These are phyloP conservation scores for Lepidopterella palustris DNA, from an alignment of 495 filamentous ascomycete species.

Conservation along the genomic window DNA sequence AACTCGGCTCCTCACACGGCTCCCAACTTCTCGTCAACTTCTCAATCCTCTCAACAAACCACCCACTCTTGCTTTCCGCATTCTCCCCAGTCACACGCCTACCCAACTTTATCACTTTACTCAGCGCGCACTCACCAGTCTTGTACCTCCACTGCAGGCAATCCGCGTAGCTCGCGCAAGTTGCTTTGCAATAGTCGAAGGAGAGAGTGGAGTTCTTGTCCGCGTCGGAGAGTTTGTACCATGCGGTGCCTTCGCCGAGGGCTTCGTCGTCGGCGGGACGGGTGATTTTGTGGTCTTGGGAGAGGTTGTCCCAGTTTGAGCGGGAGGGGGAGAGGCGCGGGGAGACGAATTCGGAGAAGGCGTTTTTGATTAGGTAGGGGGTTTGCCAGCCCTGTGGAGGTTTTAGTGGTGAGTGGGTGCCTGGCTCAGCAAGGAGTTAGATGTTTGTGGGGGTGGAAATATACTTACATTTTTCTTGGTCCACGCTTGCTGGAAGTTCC, in stretches of 20 bases:
- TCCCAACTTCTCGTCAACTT: constrained; percentile 11
- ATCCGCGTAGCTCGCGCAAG: constrained; percentile 16
- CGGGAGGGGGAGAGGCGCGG: constrained; percentile 26
- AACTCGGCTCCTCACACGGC: constrained; percentile 14
- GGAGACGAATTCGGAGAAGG: constrained; percentile 30
- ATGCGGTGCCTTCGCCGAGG: not conserved
- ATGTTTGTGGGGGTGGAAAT: not conserved
- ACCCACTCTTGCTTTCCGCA: constrained; percentile 13
- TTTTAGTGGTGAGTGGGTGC: not conserved
- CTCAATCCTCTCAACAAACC: constrained; percentile 23
- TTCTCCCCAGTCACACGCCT: constrained; percentile 1
- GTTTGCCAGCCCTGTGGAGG: constrained; percentile 27
- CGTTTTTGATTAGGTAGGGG: constrained; percentile 30
- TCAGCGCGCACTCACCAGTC: constrained; percentile 12
- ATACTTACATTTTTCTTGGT: constrained; percentile 10
- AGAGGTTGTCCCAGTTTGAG: constrained; percentile 33
- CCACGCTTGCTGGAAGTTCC: constrained; percentile 41
- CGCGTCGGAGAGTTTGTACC: not conserved
- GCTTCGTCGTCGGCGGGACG: not conserved
- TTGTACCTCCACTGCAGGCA: constrained; percentile 27
- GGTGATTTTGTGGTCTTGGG: constrained; percentile 23
- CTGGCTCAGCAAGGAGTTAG: not conserved
- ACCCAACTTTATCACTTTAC: constrained; percentile 20
- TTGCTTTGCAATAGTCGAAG: constrained; percentile 11
- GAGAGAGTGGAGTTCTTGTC: constrained; percentile 7